phyloP scores from a whole-genome alignment of 2,329 filamentous ascomycete species.

The Fonsecaea erecta region DNA sequence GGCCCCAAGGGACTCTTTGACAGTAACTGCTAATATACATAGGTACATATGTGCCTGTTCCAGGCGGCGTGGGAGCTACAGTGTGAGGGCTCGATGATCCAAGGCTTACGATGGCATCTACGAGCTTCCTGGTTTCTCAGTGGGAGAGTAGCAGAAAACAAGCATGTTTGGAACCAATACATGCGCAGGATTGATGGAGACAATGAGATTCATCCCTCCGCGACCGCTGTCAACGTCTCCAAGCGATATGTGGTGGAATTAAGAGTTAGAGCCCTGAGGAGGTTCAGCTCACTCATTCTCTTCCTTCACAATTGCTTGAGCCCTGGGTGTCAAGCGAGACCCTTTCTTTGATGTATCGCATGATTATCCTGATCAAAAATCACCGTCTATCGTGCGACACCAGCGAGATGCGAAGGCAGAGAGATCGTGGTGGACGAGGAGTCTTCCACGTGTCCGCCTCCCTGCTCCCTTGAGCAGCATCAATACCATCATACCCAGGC shows the following conservation, averaged over 20 bases:
- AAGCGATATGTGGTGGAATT: too few relatives aligned
- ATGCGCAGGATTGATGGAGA: conserved; percentile 36
- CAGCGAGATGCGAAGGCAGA: conserved; percentile 1
- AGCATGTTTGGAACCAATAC: conserved; percentile 39
- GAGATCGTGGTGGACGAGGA: conserved; percentile 14
- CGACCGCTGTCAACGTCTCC: conserved; percentile 36
- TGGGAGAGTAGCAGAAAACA: conserved; percentile 38
- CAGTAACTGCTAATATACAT: too few relatives aligned
- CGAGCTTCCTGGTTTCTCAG: conserved; percentile 40
- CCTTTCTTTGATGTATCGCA: conserved; percentile 14
- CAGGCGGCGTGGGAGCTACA: conserved; percentile 40
- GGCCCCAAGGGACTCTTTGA: too few relatives aligned
- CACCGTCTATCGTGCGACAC: conserved; percentile 18
- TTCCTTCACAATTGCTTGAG: conserved; percentile 6
- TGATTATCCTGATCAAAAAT: conserved; percentile 15
- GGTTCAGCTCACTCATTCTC: conserved; percentile 11
- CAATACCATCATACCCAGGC: conserved; percentile 9
- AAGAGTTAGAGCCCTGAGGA: conserved; percentile 7
- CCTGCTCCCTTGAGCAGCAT: too few relatives aligned
- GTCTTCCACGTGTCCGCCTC: too few relatives aligned
- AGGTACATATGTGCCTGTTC: too few relatives aligned
- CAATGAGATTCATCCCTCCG: conserved; percentile 38
- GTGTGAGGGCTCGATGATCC: conserved; percentile 41
- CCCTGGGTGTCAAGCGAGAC: conserved; percentile 5
- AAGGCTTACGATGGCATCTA: conserved; percentile 41